Percentiles rank a stretch among this genome's conserved stretches.
Evolutionary conservation across 805 yeast genomes (phyloP).

Genomic region (Peterozyma xylosa): DNA sequence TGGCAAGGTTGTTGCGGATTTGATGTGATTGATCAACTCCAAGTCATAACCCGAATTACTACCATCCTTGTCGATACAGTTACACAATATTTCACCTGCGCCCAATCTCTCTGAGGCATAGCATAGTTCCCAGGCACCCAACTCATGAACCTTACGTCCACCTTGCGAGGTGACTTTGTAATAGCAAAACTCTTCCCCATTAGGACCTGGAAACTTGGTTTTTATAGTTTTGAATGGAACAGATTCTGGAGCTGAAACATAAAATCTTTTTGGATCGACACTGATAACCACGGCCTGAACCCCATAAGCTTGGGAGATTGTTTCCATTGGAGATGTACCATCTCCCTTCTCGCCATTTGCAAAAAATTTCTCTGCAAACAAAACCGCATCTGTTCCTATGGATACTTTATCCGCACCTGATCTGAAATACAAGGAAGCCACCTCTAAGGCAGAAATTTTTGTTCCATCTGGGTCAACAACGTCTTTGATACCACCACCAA

Average conservation of each 20-base stretch:
- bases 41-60: constrained; percentile 90
- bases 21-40: constrained; percentile 75
- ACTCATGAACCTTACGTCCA: constrained; percentile 80
- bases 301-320: constrained; percentile 88
- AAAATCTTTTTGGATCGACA: constrained; percentile 92
- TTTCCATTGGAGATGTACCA: constrained; percentile 87
- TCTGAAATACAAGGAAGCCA: constrained; percentile 85
- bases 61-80: constrained; percentile 97
- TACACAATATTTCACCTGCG: constrained; percentile 90
- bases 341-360: constrained; percentile 45
- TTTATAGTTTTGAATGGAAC: constrained; percentile 58
- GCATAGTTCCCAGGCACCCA: constrained; percentile 88
- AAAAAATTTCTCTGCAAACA: constrained; percentile 80
- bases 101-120: constrained; percentile 88
- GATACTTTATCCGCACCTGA: constrained; percentile 98
- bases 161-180: constrained; percentile 96
- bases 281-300: constrained; percentile 96
- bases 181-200: constrained; percentile 85
- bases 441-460: constrained; percentile 74
- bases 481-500: constrained; percentile 97
- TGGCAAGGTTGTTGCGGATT: constrained; percentile 73
- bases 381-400: constrained; percentile 96
- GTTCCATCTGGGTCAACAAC: constrained; percentile 81
- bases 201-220: constrained; percentile 69
- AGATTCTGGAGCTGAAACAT: constrained; percentile 53